phyloP scores from a whole-genome alignment of 331 rosid genomes.

The Prunus yedoensis region DNA sequence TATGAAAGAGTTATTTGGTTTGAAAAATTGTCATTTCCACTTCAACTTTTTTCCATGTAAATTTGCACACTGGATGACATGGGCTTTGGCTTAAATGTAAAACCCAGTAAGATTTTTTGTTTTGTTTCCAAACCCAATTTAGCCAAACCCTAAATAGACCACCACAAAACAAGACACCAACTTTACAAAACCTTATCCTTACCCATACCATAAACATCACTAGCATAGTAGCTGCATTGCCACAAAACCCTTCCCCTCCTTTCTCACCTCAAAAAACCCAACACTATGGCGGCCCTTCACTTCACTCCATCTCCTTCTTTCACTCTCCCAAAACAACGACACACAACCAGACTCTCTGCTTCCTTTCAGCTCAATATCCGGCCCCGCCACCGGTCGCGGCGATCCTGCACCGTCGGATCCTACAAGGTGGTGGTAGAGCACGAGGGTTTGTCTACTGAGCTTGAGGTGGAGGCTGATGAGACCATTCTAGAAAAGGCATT shows the following conservation, averaged over 20 bases:
- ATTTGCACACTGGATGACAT: not conserved
- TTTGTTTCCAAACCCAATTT: not conserved
- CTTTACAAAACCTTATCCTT: slow-evolving; percentile 49
- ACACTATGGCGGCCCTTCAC: slow-evolving; percentile 58
- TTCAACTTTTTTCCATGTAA: too few relatives aligned
- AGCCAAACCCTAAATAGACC: not conserved
- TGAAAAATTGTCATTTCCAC: too few relatives aligned
- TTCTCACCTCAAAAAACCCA: slow-evolving; percentile 7
- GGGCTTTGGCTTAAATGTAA: too few relatives aligned
- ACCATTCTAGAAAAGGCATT: slow-evolving; percentile 72
- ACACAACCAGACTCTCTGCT: slow-evolving; percentile 32
- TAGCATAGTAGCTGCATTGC: not conserved
- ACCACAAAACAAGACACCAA: not conserved
- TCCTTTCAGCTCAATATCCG: slow-evolving; percentile 32
- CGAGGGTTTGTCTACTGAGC: slow-evolving; percentile 52
- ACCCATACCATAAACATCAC: slow-evolving; percentile 19
- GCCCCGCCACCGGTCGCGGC: slow-evolving; percentile 22
- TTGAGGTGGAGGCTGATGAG: slow-evolving; percentile 82
- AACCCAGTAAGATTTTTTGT: not conserved
- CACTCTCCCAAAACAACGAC: slow-evolving; percentile 35
- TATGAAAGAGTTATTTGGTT: too few relatives aligned
- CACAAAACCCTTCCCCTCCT: slow-evolving; percentile 9
- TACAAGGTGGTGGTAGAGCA: slow-evolving; percentile 86
- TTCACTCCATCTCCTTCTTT: slow-evolving; percentile 41
- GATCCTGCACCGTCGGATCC: slow-evolving; percentile 40